These are phyloP conservation scores for Xylaria sp. DNA, from an alignment of 495 filamentous ascomycete genomes.

Conservation along the genomic window DNA sequence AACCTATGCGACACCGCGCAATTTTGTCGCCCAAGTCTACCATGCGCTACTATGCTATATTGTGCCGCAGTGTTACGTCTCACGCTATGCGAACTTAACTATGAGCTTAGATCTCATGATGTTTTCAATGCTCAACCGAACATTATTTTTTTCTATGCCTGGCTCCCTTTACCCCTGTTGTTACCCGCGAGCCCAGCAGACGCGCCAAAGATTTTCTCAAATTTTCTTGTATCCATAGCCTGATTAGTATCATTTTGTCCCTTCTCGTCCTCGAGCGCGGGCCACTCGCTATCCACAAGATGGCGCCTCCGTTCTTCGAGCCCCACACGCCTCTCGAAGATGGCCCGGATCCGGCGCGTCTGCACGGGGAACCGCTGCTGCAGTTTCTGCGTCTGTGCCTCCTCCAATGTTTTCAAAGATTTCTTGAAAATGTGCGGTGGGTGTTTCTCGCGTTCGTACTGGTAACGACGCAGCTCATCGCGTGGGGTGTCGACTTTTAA, in stretches of 20 bases:
- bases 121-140: neutral
- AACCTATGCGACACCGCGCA: neutral
- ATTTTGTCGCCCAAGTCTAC: neutral
- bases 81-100: neutral
- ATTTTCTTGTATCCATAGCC: neutral
- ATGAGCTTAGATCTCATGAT: neutral
- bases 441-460: slow-evolving; percentile 19
- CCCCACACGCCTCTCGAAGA: neutral
- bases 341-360: neutral
- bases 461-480: slow-evolving; percentile 25
- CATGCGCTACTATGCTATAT: neutral
- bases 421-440: neutral
- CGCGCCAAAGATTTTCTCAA: neutral
- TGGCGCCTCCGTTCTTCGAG: slow-evolving; percentile 9
- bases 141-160: neutral
- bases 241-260: neutral
- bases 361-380: slow-evolving; percentile 10
- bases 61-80: neutral
- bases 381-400: neutral
- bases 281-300: neutral
- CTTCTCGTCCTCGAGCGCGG: neutral
- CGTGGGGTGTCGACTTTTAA: slow-evolving; percentile 24
- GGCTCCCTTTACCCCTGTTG: neutral
- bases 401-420: neutral
- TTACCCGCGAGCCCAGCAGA: neutral